phyloP scores from a whole-genome alignment of 768 basidiomycete species.

The Mycena galopus region DNA sequence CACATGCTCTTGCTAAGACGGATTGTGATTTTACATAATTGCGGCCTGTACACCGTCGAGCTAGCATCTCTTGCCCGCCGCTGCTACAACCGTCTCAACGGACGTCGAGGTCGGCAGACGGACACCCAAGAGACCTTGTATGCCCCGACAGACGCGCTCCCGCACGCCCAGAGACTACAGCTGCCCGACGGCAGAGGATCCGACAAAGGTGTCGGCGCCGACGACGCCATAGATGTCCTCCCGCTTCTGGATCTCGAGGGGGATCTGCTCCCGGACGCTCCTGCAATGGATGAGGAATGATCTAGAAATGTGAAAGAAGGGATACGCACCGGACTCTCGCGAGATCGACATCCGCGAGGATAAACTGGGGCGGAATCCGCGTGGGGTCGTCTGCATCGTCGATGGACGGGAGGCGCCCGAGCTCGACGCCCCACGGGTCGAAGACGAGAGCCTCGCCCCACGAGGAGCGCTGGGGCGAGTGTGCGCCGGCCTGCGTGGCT shows the following conservation, averaged over 20 bases:
- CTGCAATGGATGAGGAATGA: conserved; percentile 4
- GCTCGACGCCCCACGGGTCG: conserved; percentile 36
- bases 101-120: conserved; percentile 1
- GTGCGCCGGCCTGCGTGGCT: conserved; percentile 35
- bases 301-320: neutral
- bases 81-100: conserved; percentile 5
- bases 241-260: conserved; percentile 35
- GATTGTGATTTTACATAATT: neutral
- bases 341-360: conserved; percentile 32
- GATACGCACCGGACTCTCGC: conserved; percentile 27
- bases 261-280: conserved; percentile 37
- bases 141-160: neutral
- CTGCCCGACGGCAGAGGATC: neutral
- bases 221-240: conserved; percentile 36
- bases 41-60: neutral
- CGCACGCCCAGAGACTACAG: neutral
- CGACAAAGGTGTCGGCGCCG: conserved; percentile 5
- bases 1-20: neutral
- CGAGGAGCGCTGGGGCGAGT: conserved; percentile 29
- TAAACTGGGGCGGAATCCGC: conserved; percentile 30
- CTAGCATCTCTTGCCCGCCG: neutral
- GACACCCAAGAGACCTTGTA: conserved; percentile 9
- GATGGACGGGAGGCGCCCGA: conserved; percentile 34
- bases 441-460: conserved; percentile 38
- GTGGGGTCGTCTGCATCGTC: conserved; percentile 34